Conservation (phyloP, 306 rosid genomes). For the Cucurbita pepo region DNA sequence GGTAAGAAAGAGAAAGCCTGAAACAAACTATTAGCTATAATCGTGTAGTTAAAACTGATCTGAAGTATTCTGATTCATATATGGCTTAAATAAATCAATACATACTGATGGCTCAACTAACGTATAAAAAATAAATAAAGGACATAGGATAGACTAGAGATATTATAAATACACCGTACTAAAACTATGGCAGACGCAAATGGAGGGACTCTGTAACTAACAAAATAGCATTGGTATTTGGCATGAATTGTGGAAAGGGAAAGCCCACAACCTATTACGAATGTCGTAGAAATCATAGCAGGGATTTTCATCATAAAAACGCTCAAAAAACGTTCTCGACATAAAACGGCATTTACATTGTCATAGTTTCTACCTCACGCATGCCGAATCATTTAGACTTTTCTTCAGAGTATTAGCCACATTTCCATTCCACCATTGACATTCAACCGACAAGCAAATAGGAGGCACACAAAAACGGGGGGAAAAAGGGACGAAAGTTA, state of each 20-base stretch:
- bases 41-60: constrained; percentile 24
- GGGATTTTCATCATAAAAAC: not conserved
- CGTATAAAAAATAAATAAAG: not conserved
- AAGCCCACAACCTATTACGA: not conserved
- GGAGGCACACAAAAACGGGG: not conserved
- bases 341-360: not conserved
- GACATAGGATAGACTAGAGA: not conserved
- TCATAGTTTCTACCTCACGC: not conserved
- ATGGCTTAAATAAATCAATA: constrained; percentile 26
- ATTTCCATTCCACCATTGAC: not conserved
- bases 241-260: not conserved
- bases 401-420: not conserved
- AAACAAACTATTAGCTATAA: constrained; percentile 23
- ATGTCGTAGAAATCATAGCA: not conserved
- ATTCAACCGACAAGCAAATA: not conserved
- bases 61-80: constrained; percentile 24
- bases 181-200: not conserved
- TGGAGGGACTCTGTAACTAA: not conserved
- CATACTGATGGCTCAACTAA: constrained; percentile 32
- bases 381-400: not conserved
- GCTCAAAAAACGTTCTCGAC: not conserved
- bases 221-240: not conserved
- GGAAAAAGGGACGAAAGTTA: constrained; percentile 17
- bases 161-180: not conserved
- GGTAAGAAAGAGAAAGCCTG: constrained; percentile 11